A percentile compares a stretch with the other conserved stretches of the same genome.
Conservation (phyloP, 148 eudicot genomes). For the Rhododendron molle region DNA sequence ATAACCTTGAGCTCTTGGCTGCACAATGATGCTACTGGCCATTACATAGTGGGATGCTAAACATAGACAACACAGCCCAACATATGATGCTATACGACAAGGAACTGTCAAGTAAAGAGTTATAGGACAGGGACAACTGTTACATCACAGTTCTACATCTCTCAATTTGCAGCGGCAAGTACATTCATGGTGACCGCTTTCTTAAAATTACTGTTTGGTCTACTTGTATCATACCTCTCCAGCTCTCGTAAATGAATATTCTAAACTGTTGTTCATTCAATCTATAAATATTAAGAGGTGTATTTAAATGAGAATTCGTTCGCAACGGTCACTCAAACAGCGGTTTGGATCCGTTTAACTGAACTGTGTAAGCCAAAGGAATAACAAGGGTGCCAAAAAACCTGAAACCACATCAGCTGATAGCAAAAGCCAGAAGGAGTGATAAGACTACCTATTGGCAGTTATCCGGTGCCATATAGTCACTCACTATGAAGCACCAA, state of each 20-base stretch:
- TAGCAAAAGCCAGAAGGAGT: neutral
- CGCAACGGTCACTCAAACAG: neutral
- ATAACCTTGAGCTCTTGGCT: neutral
- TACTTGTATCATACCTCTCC: neutral
- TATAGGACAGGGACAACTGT: neutral
- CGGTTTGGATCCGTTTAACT: neutral
- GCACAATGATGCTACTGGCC: neutral
- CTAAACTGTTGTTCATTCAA: neutral
- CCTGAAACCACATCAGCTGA: neutral
- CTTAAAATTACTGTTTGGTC: neutral
- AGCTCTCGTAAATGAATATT: neutral
- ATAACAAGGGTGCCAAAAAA: neutral
- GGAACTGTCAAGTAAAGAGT: no score
- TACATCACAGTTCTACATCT: neutral
- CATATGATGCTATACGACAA: neutral
- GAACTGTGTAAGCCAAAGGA: neutral
- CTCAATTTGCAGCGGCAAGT: neutral
- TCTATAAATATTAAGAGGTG: neutral
- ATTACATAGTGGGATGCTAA: neutral
- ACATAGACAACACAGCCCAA: neutral
- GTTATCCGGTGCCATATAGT: neutral
- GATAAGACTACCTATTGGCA: neutral
- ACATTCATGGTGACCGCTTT: neutral
- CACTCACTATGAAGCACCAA: no score
- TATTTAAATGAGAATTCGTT: neutral